Evolutionary conservation across 1,139 yeast species (phyloP), one percentile per base, ranked within the genome.

Genomic region (Magnusiomyces tetraspermus): DNA sequence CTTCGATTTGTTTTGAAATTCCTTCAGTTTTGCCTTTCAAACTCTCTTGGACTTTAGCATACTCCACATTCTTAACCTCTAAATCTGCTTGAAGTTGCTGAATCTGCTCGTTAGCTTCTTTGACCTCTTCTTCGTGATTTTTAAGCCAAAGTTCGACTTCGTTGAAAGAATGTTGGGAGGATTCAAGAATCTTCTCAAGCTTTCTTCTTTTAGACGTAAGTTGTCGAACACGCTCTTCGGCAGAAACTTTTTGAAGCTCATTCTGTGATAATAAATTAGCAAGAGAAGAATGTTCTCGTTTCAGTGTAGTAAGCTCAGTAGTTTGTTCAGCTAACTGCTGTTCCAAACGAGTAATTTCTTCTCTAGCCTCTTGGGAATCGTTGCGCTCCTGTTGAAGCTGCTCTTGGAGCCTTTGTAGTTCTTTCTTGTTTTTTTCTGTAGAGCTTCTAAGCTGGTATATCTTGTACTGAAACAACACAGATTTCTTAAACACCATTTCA

Each of bases 191-290:
- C 61, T 85, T 85, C 54, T 76, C 76, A 11, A 80, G 74, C 65
- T 88, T 87, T 61, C 79, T 78, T 52, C 75, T 72, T 62, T 84
- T 87, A 41, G 70, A 72, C 26, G 72, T 76, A 48, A 82, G 67
- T 64, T 85, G 73, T 67, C 85, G 87, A 51, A 76, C 72, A 65
- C 81, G 83, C 66, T 89, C 96, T 58, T 87, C 94, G 51, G 78
- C 70, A 2, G 89, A 76, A 6, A 87, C 89, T 50, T 74, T 79
- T 40, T 78, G 79, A 26, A 66, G 63, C 53, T 70, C 72, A 28
- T 60, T 62, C 47, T 63, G 63, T 10, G 68, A 61, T 42, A 67
- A 57, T 19, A 55, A 53, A 49, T 65, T 61, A 3, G 63, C 51
- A 5, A 61, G 57, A 15, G 60, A 60, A 17, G 55, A 53, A 19